Evolutionary conservation across 139 green algal species (phyloP).

Genomic region (Micromonas commoda): DNA sequence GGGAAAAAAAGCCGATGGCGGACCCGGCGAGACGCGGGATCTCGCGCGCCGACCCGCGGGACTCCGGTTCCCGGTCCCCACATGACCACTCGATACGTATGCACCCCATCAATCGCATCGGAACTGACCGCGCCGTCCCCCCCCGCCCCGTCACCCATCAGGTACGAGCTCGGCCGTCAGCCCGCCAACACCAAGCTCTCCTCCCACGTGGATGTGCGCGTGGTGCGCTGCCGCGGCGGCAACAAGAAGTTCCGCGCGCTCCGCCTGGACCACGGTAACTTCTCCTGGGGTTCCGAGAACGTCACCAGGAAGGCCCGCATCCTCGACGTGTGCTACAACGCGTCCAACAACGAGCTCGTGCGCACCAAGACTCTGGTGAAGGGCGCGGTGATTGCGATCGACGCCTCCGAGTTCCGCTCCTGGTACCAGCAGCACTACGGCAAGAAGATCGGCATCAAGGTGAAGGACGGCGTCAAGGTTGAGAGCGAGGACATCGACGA

Average conservation of each 20-base stretch:
- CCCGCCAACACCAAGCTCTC: conserved; percentile 94
- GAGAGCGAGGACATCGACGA: conserved; percentile 45
- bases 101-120: too few species aligned
- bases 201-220: conserved; percentile 77
- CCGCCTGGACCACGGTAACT: conserved; percentile 94
- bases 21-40: too few species aligned
- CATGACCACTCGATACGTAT: too few species aligned
- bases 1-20: too few species aligned
- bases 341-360: conserved; percentile 99
- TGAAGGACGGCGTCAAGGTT: conserved; percentile 25
- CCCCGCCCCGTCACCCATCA: conserved; percentile 36
- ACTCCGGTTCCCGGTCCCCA: too few species aligned
- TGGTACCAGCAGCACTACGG: conserved; percentile 89
- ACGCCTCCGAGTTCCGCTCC: conserved; percentile 87
- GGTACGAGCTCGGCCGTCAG: conserved; percentile 94
- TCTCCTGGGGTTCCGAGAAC: conserved; percentile 83
- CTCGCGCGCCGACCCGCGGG: too few species aligned
- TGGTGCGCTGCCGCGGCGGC: conserved; percentile 83
- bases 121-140: too few species aligned
- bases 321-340: conserved; percentile 96
- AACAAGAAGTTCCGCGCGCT: conserved; percentile 98
- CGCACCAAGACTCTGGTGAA: conserved; percentile 98
- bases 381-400: conserved; percentile 88
- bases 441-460: conserved; percentile 85
- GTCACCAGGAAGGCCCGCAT: conserved; percentile 90